Evolutionary conservation across 805 yeast species (phyloP), one percentile per base, ranked within the genome.

Genomic region (Cyberlindnera suaveolens): DNA sequence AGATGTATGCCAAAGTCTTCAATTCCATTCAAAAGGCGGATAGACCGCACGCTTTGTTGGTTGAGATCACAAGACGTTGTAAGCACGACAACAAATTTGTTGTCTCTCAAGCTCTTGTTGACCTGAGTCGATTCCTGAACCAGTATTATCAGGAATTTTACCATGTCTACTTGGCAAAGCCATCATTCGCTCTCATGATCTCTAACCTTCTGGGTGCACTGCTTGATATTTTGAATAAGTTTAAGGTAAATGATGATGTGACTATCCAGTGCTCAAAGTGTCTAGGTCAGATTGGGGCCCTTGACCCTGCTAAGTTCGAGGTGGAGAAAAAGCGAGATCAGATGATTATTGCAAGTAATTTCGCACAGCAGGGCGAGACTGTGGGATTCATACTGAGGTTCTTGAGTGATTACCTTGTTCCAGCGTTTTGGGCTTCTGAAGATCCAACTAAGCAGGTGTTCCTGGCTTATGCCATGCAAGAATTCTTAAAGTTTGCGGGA

Each of bases 401-500:
- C 39, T 67, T 90, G 30, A 82, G 85, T 46, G 72, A 75, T 42
- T 71, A 78, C 45, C 69, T 93, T n/a, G 83, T 90, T 8, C 88
- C 86, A 30, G 78, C 88, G 1, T 90, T 89, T 62, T 82, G 95
- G 79, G 89, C 96, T 0, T 83, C 96, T 2, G 85, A 83, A 30
- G 89, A 89, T 56, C 96, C 98, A 0, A 75, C 78, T 18, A 77
- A 79, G 39, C 99, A 93, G 60, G 70, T 85, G 45, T 85, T 83
- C 56, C 71, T 89, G 31, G 96, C 96, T 0, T 84, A 77, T 61
- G 84, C 91, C 0, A 86, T 93, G 77, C 99, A 93, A 60, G 93
- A 88, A 49, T 80, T 82, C 39, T 64, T 93, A 40, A 79, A 79
- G 49, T 72, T 78, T 14, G 71, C 88, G 57, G 80, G 75, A 3